phyloP scores from a whole-genome alignment of 805 yeast species.

The Candida cerambycidarum region DNA sequence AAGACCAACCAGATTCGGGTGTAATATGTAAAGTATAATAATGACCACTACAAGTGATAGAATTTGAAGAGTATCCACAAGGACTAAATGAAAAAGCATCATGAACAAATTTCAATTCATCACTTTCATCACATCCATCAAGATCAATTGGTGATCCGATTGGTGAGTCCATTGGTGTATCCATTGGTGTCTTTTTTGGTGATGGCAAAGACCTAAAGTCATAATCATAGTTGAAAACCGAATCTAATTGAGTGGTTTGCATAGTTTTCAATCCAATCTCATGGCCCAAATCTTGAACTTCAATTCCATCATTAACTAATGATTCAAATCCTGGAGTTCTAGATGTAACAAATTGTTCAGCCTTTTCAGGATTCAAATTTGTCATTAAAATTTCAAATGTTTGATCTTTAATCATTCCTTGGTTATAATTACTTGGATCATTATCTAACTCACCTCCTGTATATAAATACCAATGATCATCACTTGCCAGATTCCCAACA shows the following conservation, averaged over 20 bases:
- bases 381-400: conserved; percentile 93
- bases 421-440: conserved; percentile 5
- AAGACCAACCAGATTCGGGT: conserved; percentile 92
- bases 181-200: conserved; percentile 21
- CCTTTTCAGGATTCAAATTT: conserved; percentile 57
- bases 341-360: conserved; percentile 58
- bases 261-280: conserved; percentile 71
- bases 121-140: conserved; percentile 21
- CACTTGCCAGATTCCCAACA: conserved; percentile 71
- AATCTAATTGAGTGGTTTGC: conserved; percentile 58
- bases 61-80: conserved; percentile 92
- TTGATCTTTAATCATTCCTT: conserved; percentile 45
- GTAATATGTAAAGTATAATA: conserved; percentile 89
- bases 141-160: conserved; percentile 8
- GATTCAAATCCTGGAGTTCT: conserved; percentile 47
- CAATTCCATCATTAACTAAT: conserved; percentile 40
- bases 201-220: conserved; percentile 29
- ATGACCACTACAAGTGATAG: conserved; percentile 51
- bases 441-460: conserved; percentile 48
- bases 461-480: conserved; percentile 90
- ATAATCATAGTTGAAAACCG: conserved; percentile 39
- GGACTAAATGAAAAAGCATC: conserved; percentile 93
- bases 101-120: conserved; percentile 46
- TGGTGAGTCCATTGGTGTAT: conserved; percentile 1
- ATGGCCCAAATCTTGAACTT: conserved; percentile 76